These are phyloP conservation scores for Heliocybe sulcata DNA, from an alignment of 1,284 basidiomycete species.

Conservation along the genomic window DNA sequence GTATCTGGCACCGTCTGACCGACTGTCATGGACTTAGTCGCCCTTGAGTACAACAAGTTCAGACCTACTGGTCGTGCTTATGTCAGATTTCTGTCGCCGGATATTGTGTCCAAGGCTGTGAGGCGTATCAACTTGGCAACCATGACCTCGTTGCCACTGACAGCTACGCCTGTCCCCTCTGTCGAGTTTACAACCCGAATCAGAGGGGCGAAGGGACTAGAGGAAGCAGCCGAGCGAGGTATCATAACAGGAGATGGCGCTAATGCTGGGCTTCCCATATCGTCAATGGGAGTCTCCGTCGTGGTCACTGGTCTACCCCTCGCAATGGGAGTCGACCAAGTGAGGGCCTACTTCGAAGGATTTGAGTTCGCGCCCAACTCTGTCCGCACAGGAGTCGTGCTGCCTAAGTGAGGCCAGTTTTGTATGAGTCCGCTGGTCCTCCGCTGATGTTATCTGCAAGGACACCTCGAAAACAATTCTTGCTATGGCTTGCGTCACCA, in stretches of 20 bases:
- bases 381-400: slow-evolving; percentile 31
- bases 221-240: slow-evolving; percentile 30
- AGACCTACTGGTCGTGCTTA: slow-evolving; percentile 47
- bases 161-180: slow-evolving; percentile 9
- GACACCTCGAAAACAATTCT: slow-evolving; percentile 29
- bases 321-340: slow-evolving; percentile 23
- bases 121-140: slow-evolving; percentile 30
- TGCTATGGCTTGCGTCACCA: slow-evolving; percentile 44
- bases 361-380: slow-evolving; percentile 35
- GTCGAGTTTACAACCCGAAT: slow-evolving; percentile 14
- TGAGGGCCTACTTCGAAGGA: slow-evolving; percentile 35
- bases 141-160: slow-evolving; percentile 36
- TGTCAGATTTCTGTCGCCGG: slow-evolving; percentile 40
- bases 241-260: slow-evolving; percentile 42
- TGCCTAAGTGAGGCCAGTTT: slow-evolving; percentile 38
- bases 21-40: slow-evolving; percentile 29
- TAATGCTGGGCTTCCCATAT: slow-evolving; percentile 37
- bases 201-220: slow-evolving; percentile 35
- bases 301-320: slow-evolving; percentile 56
- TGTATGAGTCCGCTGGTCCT: background rate
- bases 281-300: slow-evolving; percentile 37
- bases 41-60: slow-evolving; percentile 53
- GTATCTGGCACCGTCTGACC: background rate
- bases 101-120: slow-evolving; percentile 34
- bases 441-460: background rate